Percentiles rank a stretch among this genome's conserved stretches.
Evolutionary conservation across 495 filamentous ascomycete species (phyloP).

Genomic region (Friedmanniomyces endolithicus): DNA sequence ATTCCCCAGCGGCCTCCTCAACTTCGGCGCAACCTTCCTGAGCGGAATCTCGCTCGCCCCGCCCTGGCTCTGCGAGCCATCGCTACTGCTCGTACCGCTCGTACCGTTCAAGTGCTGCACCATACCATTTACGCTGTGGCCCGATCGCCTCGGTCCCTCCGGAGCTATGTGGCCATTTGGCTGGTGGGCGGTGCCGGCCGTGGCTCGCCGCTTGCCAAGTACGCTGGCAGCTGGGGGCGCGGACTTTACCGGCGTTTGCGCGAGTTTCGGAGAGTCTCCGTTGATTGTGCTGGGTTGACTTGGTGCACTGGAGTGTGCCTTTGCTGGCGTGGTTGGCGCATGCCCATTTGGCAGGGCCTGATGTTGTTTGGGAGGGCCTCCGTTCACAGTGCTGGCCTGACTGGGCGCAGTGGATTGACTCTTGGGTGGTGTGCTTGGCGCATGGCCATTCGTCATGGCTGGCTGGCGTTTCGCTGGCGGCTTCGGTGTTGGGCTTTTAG

Average conservation of each 20-base stretch:
- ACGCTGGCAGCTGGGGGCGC: neutral
- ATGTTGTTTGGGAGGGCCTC: neutral
- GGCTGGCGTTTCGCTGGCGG: neutral
- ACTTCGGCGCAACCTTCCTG: neutral
- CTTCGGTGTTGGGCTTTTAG: neutral
- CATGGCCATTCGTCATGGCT: neutral
- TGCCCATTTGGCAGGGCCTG: neutral
- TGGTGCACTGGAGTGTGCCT: neutral
- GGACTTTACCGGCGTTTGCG: neutral
- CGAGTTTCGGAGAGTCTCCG: neutral
- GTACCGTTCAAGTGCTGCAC: constrained; percentile 10
- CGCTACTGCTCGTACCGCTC: neutral
- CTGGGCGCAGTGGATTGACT: neutral
- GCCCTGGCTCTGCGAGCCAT: neutral
- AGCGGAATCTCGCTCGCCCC: neutral
- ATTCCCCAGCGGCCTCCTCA: neutral
- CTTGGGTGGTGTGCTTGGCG: neutral
- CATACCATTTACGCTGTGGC: constrained; percentile 8
- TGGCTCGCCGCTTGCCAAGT: constrained; percentile 4
- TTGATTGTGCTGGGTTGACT: neutral
- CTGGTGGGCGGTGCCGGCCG: neutral
- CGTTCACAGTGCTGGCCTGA: neutral
- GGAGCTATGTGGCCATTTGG: neutral
- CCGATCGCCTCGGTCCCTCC: neutral
- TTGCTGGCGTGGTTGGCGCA: neutral